phyloP scores from a whole-genome alignment of 495 filamentous ascomycete species.

The Lasiosphaeris hirsuta region DNA sequence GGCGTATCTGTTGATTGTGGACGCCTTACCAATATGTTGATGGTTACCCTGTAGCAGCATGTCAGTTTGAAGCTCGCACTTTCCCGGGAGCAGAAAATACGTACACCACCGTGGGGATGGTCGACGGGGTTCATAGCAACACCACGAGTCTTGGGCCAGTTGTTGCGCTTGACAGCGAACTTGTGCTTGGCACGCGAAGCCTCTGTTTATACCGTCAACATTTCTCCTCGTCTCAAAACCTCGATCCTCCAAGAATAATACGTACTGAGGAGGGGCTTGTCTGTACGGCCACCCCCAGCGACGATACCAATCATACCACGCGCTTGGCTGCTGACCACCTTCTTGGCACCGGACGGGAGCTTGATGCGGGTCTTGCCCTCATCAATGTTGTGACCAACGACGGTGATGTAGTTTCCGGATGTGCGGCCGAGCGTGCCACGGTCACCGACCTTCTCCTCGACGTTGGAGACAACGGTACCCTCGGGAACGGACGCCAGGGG shows the following conservation, averaged over 20 bases:
- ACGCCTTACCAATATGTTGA: constrained; percentile 99
- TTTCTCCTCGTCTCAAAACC: background rate
- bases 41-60: constrained; percentile 79
- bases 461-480: constrained; percentile 97
- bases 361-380: constrained; percentile 99
- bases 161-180: constrained; percentile 99
- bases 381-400: constrained; percentile 98
- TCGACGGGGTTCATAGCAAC: constrained; percentile 99
- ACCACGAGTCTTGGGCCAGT: constrained; percentile 99
- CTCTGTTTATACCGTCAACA: constrained; percentile 53
- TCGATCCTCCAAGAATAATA: constrained; percentile 13
- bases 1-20: constrained; percentile 97
- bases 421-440: constrained; percentile 92
- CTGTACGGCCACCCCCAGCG: constrained; percentile 96
- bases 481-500: constrained; percentile 91
- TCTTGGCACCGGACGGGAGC: constrained; percentile 98
- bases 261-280: constrained; percentile 94
- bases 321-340: constrained; percentile 85
- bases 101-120: constrained; percentile 92
- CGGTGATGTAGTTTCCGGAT: constrained; percentile 98
- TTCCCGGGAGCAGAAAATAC: constrained; percentile 16
- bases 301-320: constrained; percentile 99
- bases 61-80: constrained; percentile 30
- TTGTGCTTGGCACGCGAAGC: constrained; percentile 98
- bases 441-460: constrained; percentile 98